Base-by-base conservation (phyloP, 441 rosid species). In the Euphorbia celastroides region DNA sequence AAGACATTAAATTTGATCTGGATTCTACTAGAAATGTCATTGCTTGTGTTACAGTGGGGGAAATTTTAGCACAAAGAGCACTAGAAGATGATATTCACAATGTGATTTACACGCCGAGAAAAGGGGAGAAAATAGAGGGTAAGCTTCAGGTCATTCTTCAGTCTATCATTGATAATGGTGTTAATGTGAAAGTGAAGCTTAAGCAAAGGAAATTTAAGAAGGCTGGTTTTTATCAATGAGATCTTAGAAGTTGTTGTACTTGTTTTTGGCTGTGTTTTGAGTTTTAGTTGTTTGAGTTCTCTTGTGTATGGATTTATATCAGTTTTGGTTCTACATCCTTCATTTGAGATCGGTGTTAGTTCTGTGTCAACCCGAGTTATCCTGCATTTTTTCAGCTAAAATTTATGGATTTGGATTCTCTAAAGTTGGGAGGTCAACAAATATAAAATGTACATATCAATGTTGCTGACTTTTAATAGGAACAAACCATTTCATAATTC, bases 1-100 rank as follows among this genome's bases (percentile, higher is more conserved):
- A 81, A 77, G 96, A 93, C 80, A 71, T 93, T 84, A 93, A 89
- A 69, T 85, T 91, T 41, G 90, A 88, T 68, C 83, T 89, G 59
- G 65, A 75, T 59, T 93, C 96, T 0, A 89, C 93, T 9, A 87
- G 84, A 79, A 86, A 85, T 58, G 83, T 75, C 0, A 66, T 70
- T 61, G 85, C 96, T 62, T 93, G 96, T 60, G 79, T 79, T 75
- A 79, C 90, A 26, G 88, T 89, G 20, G 95, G 97, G 9, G 57
- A 74, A n/a, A 70, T 86, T 60, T 79, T 93, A 38, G 97, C 95
- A 32, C 88, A 84, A 58, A 85, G 95, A 75, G 88, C 86, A 0
- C 63, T 87, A 81, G 90, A 77, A 8, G 95, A 93, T 80, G 97
- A 90, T 70, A 84, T 89, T 67, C 92, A 86, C 63, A 80, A 90